Evolutionary conservation across 192 early-diverging fungal genomes (phyloP).

Genomic region (Backusella circina): DNA sequence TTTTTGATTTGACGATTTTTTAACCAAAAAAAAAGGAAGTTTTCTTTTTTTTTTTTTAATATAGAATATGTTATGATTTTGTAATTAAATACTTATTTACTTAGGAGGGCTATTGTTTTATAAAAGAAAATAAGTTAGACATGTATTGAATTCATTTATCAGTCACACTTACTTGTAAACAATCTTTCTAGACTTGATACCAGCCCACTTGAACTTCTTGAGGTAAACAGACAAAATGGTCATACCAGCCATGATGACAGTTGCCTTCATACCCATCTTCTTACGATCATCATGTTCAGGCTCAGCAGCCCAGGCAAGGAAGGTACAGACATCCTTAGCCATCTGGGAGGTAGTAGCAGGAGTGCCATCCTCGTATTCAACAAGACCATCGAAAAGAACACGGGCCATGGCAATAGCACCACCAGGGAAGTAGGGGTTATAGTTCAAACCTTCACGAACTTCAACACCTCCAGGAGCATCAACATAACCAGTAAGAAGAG

Average conservation of each 20-base stretch:
- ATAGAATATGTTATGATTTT: neutral
- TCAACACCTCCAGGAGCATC: slow-evolving; percentile 93
- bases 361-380: slow-evolving; percentile 97
- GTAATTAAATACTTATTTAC: slow-evolving; percentile 15
- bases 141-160: neutral
- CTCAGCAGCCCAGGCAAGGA: slow-evolving; percentile 93
- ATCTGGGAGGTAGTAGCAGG: slow-evolving; percentile 95
- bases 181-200: slow-evolving; percentile 92
- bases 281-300: slow-evolving; percentile 97
- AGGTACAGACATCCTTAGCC: slow-evolving; percentile 94
- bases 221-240: slow-evolving; percentile 79
- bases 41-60: neutral
- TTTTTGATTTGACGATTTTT: neutral
- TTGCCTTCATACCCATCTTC: slow-evolving; percentile 90
- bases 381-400: slow-evolving; percentile 87
- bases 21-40: neutral
- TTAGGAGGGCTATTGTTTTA: slow-evolving; percentile 25
- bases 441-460: slow-evolving; percentile 94
- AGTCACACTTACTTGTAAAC: slow-evolving; percentile 54
- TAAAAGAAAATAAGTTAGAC: neutral
- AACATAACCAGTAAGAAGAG: slow-evolving; percentile 91
- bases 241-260: slow-evolving; percentile 67
- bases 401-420: slow-evolving; percentile 97
- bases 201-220: slow-evolving; percentile 92
- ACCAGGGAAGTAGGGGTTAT: slow-evolving; percentile 99